Evolutionary conservation across 371 early-diverging fungal genomes (phyloP), one percentile per base, ranked within the genome.

Genomic region (Saksenaea oblongispora): DNA sequence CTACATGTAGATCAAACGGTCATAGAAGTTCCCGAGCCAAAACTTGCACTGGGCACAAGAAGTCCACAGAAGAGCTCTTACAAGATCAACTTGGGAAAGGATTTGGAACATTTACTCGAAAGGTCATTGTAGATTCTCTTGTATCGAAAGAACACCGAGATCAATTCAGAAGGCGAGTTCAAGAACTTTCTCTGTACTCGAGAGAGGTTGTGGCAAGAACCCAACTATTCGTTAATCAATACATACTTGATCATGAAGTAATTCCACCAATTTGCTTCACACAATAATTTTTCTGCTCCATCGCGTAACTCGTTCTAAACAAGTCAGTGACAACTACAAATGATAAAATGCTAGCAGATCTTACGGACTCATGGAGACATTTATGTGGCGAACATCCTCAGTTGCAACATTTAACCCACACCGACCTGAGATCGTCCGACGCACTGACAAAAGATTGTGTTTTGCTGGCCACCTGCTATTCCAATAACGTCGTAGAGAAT

Each of bases 311-410:
- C 41, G 59, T 59, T 17, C 47, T 59, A 24, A 17, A 10, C 28
- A 22, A 44, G 4, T 34, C 27, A 59, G 59, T 59, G 41, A 59
- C 59, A 14, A 59, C 59, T 5, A 47, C 59, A 2, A 59, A 59
- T n/a, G 26, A 34, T 17, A 31, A 59, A 34, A 51, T 47, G 24
- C 44, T 44, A 5, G 39, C 2, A n/a, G 39, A 39, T 11, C 39
- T 39, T 11, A n/a, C 2, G 11, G 11, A 11, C n/a, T 3, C 39
- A 11, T 39, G 11, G 39, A 11, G 11, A 11, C 5, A 2, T 3
- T 39, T 39, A 5, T 5, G 11, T 5, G 11, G 11, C 39, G 39
- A 39, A 39, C 39, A 39, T 11, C n/a, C n/a, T n/a, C n/a, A n/a
- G n/a, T n/a, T n/a, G n/a, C n/a, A n/a, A n/a, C n/a, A n/a, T n/a